phyloP scores from a whole-genome alignment of 106 monocot genomes.

The Alisma plantagoaquatica region DNA sequence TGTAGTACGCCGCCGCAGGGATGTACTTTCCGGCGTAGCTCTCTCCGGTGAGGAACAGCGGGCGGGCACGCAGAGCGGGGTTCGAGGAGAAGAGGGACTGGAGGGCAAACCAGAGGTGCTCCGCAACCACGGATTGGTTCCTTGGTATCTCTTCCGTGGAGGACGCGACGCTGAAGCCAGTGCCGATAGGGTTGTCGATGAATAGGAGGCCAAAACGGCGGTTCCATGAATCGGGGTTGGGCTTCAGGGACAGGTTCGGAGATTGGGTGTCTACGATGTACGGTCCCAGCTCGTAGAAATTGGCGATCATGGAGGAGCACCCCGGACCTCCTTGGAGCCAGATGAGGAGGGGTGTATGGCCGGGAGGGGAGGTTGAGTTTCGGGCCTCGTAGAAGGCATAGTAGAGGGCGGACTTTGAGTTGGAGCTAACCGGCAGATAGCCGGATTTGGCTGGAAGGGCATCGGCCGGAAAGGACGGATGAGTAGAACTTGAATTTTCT shows the following conservation, averaged over 20 bases:
- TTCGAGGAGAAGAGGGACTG: slow-evolving; percentile 34
- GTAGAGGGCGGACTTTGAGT: slow-evolving; percentile 32
- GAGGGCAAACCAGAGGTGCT: slow-evolving; percentile 41
- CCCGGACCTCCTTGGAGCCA: slow-evolving; percentile 98
- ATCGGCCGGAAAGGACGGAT: slow-evolving; percentile 23
- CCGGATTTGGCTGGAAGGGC: slow-evolving; percentile 52
- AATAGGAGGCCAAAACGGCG: slow-evolving; percentile 71
- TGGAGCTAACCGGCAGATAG: slow-evolving; percentile 33
- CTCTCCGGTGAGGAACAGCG: slow-evolving; percentile 72
- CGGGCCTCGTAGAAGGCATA: slow-evolving; percentile 69
- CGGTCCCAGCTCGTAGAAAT: slow-evolving; percentile 86
- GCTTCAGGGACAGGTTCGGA: slow-evolving; percentile 5
- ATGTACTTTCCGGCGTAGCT: slow-evolving; percentile 94
- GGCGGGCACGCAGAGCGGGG: slow-evolving; percentile 34
- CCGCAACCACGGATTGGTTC: slow-evolving; percentile 43
- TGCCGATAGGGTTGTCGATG: slow-evolving; percentile 80
- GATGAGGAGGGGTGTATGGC: slow-evolving; percentile 63
- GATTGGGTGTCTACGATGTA: slow-evolving; percentile 28
- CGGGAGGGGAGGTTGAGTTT: slow-evolving; percentile 21
- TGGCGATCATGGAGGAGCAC: slow-evolving; percentile 83
- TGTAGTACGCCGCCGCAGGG: slow-evolving; percentile 42
- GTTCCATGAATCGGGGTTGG: slow-evolving; percentile 84
- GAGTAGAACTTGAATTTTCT: background rate
- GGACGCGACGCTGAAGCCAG: slow-evolving; percentile 64
- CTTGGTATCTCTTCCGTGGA: slow-evolving; percentile 31